These are phyloP conservation scores for Tilletia walkeri DNA, from an alignment of 1,284 basidiomycete genomes.

Conservation along the genomic window DNA sequence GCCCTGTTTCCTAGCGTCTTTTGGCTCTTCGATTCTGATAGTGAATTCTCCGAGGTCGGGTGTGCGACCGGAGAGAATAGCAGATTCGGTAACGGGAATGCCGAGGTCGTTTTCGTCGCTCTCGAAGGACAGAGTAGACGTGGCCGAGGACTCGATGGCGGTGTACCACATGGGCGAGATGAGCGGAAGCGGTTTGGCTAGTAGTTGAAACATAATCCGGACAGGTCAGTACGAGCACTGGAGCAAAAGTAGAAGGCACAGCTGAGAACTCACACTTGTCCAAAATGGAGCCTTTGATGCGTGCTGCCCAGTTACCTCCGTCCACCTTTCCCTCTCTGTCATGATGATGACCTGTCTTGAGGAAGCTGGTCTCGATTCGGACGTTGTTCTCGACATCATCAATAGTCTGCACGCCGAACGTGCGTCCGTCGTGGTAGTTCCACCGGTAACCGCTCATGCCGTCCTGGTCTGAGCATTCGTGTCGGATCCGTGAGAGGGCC, in stretches of 20 bases:
- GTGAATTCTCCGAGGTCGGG: conserved; percentile 77
- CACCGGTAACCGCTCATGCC: conserved; percentile 77
- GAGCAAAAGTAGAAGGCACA: background rate
- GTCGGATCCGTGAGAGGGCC: conserved; percentile 63
- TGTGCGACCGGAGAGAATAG: conserved; percentile 70
- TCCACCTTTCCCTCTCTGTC: conserved; percentile 53
- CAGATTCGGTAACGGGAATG: conserved; percentile 55
- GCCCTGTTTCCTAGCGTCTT: conserved; percentile 60
- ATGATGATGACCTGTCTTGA: conserved; percentile 66
- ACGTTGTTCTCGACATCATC: conserved; percentile 80
- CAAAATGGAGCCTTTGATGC: conserved; percentile 78
- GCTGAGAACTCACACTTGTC: conserved; percentile 61
- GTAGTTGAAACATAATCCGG: conserved; percentile 15
- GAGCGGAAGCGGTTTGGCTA: background rate
- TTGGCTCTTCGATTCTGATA: conserved; percentile 77
- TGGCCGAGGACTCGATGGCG: conserved; percentile 69
- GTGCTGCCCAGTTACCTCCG: conserved; percentile 73
- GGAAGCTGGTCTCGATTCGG: conserved; percentile 75
- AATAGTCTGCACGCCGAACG: conserved; percentile 79
- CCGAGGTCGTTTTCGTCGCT: conserved; percentile 70
- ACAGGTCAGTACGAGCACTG: background rate
- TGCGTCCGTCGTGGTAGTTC: conserved; percentile 79
- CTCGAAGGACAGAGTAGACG: conserved; percentile 66
- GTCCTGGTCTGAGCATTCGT: conserved; percentile 86
- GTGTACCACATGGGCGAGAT: conserved; percentile 77